phyloP scores from a whole-genome alignment of 78 protist genomes.

The Creolimax fragrantissima region DNA sequence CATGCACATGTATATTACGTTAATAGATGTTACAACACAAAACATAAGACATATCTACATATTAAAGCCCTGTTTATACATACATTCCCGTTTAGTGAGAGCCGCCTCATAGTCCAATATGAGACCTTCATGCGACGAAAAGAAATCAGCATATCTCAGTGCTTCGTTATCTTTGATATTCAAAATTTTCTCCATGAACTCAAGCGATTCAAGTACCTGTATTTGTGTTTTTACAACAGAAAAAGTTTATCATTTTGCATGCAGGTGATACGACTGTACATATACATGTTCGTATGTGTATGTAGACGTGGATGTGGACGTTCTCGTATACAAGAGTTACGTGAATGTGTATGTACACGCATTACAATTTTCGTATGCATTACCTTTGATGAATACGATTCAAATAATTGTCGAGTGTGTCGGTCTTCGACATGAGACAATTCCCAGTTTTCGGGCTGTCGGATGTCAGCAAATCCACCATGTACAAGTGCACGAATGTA shows the following conservation, averaged over 20 bases:
- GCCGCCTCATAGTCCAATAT: conserved; percentile 46
- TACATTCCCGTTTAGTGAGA: no score
- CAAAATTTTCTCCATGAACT: not conserved
- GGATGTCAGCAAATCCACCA: conserved; percentile 45
- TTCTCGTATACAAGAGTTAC: not conserved
- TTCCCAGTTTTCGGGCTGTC: conserved; percentile 14
- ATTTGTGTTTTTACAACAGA: no score
- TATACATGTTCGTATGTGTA: not conserved
- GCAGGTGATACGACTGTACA: no score
- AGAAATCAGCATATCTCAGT: conserved; percentile 20
- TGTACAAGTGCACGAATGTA: conserved; percentile 38
- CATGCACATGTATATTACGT: no score
- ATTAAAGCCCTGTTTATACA: no score
- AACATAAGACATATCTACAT: no score
- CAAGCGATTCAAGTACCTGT: not conserved
- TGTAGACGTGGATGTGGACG: not conserved
- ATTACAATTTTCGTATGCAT: not conserved
- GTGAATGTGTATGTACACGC: not conserved
- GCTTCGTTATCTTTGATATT: not conserved
- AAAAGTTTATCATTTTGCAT: no score
- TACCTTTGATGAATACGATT: not conserved
- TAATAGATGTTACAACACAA: no score
- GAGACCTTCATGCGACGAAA: conserved; percentile 56
- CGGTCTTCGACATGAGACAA: not conserved
- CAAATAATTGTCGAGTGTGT: not conserved